Percentiles rank a stretch among this genome's conserved stretches.
Evolutionary conservation across 1,284 basidiomycete genomes (phyloP).

Genomic region (Calocybe gambosa): DNA sequence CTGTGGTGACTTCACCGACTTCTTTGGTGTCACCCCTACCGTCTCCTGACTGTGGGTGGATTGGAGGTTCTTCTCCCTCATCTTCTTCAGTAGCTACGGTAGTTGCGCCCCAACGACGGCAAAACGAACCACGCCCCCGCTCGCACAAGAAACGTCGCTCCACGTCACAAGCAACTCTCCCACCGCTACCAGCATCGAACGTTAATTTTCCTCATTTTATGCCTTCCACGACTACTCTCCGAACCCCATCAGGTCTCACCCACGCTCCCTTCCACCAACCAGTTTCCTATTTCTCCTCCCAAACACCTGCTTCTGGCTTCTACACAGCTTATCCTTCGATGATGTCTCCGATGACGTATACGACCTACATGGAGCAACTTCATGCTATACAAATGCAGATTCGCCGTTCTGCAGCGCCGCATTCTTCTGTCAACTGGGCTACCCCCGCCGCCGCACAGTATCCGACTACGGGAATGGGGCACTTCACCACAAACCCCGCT

Average conservation of each 20-base stretch:
- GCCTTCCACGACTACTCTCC: constrained; percentile 13
- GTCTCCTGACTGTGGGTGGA: constrained; percentile 24
- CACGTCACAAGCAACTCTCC: constrained; percentile 9
- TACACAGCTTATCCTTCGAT: constrained; percentile 16
- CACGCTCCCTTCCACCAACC: constrained; percentile 15
- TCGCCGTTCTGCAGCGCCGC: constrained; percentile 4
- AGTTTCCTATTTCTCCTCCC: constrained; percentile 10
- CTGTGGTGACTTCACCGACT: constrained; percentile 15
- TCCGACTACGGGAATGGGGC: constrained; percentile 5
- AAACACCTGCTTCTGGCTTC: constrained; percentile 16
- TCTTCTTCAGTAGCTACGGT: constrained; percentile 1
- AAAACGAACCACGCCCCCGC: constrained; percentile 14
- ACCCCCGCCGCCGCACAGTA: no score
- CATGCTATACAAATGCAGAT: constrained; percentile 23
- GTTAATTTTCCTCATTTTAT: constrained; percentile 16
- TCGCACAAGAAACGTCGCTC: constrained; percentile 18
- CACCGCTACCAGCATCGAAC: not conserved
- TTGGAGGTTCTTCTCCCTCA: constrained; percentile 17
- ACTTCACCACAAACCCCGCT: constrained; percentile 8
- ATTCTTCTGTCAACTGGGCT: constrained; percentile 13
- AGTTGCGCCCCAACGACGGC: constrained; percentile 5
- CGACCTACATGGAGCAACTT: constrained; percentile 23
- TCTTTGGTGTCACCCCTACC: constrained; percentile 14
- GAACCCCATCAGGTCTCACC: constrained; percentile 5
- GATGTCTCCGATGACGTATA: constrained; percentile 17